These are phyloP conservation scores for Fusarium neocosmosporiellum DNA, from an alignment of 2,329 filamentous ascomycete genomes.

Conservation along the genomic window DNA sequence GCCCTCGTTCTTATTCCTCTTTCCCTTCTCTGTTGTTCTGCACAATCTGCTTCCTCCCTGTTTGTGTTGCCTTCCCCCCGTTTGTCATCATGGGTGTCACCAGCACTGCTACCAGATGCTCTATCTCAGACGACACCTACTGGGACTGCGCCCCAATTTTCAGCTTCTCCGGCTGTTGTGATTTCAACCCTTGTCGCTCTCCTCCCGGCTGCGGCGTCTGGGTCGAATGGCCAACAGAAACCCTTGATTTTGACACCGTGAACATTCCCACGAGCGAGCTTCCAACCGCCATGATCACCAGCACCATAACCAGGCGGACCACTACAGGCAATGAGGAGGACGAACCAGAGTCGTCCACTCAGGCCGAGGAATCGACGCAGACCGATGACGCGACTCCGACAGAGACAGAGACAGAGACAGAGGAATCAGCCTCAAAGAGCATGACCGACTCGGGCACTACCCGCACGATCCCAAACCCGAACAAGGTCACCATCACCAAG, in stretches of 20 bases:
- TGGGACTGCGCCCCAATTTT: constrained; percentile 55
- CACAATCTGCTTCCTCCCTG: background rate
- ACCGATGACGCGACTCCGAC: background rate
- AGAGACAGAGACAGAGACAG: background rate
- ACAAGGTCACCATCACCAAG: constrained; percentile 49
- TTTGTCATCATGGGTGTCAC: background rate
- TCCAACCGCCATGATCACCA: constrained; percentile 1
- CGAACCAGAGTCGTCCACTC: background rate
- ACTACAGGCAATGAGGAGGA: constrained; percentile 7
- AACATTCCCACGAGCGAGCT: background rate
- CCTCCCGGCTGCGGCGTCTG: constrained; percentile 12
- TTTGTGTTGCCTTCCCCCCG: background rate
- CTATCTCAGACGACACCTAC: constrained; percentile 41
- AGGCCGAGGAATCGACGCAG: background rate
- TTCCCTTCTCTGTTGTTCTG: background rate
- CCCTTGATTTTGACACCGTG: background rate
- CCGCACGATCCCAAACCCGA: constrained; percentile 50
- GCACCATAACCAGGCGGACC: background rate
- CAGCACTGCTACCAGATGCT: background rate
- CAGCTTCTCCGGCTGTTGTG: constrained; percentile 56
- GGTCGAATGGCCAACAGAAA: background rate
- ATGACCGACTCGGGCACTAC: constrained; percentile 53
- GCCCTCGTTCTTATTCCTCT: background rate
- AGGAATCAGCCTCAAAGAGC: constrained; percentile 21
- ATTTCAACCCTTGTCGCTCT: constrained; percentile 54